Base-by-base conservation (phyloP, 2,329 filamentous ascomycete genomes). In the Colletotrichum aenigma region DNA sequence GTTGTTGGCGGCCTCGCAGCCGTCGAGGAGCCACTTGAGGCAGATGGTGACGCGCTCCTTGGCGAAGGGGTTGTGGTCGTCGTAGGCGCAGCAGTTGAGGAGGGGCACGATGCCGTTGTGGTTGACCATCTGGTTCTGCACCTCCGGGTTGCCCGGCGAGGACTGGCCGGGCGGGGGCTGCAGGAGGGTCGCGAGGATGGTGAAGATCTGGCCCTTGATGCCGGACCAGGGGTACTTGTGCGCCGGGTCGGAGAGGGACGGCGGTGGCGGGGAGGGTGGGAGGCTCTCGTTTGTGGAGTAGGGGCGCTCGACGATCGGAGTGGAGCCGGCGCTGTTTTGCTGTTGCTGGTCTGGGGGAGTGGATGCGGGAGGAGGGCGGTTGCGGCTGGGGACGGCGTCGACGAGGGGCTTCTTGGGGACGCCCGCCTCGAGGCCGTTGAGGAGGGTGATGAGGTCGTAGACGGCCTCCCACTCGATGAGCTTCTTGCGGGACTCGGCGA, bases 61-160 rank as follows among this genome's bases (percentile, higher is more conserved):
- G 77, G 98, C 96, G 82, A 96, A 98, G 1, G 96, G 95, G 81
- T 98, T 98, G 85, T 98, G 93, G 79, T 96, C 95, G 82, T 98
- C 96, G 82, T 97, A 97, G 36, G 93, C 91, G 80, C 96, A 98
- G 84, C 96, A 98, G 81, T 96, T 96, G 18, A 98, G 90, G 24
- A 98, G 90, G 0, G 95, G 93, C 79, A 98, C 94, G 58, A 98
- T 94, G 56, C 96, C 96, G 78, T 95, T 94, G 80, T 96, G 92
- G 65, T 93, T 91, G 60, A 97, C 91, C 77, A 98, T 95, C 83
- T 98, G 96, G 79, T 94, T 92, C 84, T 98, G 96, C 0, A 98
- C 96, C 10, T 92, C 91, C 1, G 93, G 90, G 79, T 93, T 93
- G 18, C 92, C 92, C 1, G 92, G 91, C 24, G 90, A 90, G 75